phyloP scores from a whole-genome alignment of 2,329 filamentous ascomycete species.

The Sarocladium strictum region DNA sequence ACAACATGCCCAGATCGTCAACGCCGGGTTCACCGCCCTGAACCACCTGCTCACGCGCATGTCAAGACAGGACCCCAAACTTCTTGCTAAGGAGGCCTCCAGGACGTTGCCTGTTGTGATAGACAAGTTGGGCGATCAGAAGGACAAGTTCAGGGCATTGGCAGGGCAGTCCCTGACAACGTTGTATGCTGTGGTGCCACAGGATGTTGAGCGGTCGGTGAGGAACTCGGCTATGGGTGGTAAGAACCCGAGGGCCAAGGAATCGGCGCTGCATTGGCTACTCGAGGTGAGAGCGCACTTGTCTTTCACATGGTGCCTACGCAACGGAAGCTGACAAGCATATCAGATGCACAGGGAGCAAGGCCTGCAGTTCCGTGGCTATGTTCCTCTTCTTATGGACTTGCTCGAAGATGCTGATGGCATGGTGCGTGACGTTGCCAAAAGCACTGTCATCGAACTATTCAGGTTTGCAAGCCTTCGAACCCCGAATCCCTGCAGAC shows the following conservation, averaged over 20 bases:
- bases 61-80: slow-evolving; percentile 75
- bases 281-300: slow-evolving; percentile 52
- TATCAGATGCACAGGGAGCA: slow-evolving; percentile 73
- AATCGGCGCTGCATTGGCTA: slow-evolving; percentile 79
- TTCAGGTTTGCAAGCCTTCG: slow-evolving; percentile 56
- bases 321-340: slow-evolving; percentile 12
- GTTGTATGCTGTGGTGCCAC: slow-evolving; percentile 62
- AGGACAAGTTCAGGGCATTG: slow-evolving; percentile 74
- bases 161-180: slow-evolving; percentile 73
- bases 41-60: slow-evolving; percentile 83
- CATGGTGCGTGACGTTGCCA: slow-evolving; percentile 78
- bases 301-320: not conserved
- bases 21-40: slow-evolving; percentile 80
- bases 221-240: slow-evolving; percentile 72
- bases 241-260: slow-evolving; percentile 79
- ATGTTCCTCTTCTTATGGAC: slow-evolving; percentile 77
- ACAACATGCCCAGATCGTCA: slow-evolving; percentile 70
- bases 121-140: slow-evolving; percentile 81
- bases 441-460: slow-evolving; percentile 76
- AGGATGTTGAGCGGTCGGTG: slow-evolving; percentile 74
- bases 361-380: slow-evolving; percentile 72
- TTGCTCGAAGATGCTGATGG: slow-evolving; percentile 87
- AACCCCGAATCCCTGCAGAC: not conserved
- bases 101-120: slow-evolving; percentile 69
- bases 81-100: slow-evolving; percentile 62